Base-by-base conservation (phyloP, 1,284 basidiomycete genomes). In the Ceratobasidium sp. region DNA sequence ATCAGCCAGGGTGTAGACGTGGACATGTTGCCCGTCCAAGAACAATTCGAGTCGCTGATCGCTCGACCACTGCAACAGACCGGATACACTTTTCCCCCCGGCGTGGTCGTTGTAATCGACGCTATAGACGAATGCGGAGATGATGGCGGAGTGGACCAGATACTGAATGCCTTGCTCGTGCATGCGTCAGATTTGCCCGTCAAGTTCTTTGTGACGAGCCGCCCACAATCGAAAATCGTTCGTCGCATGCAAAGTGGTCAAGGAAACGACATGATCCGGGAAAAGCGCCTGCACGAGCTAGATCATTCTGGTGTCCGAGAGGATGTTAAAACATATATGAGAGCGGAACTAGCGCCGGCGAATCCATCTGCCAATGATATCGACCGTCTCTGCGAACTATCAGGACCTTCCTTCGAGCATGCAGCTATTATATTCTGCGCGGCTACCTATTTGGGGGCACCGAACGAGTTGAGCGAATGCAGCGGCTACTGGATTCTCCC, bases 381-480 rank as follows among this genome's bases (percentile, higher is more conserved):
- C 6, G 63, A 29, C 2, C 37, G 13, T 2, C 48, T 65, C 3
- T 41, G 19, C 29, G 22, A 63, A 14, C 48, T 29, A 4, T 48
- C 63, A 4, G 63, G 63, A 1, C 46, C 51, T 1, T 24, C 51
- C 3, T 65, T 65, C 63, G 51, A 51, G 46, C 37, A 65, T 65
- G 63, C 63, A 8, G 3, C 59, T 13, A 46, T 39, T 62, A 62
- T 39, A 22, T 62, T 1, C 16, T 2, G 7, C 16, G 7, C 22
- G 27, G 29, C 59, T n/a, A 46, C 22, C 27, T 46, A 9, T n/a
- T 39, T 2, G 24, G 59, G 41, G 19, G 39, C 5, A 43, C 6
- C 6, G 9, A 11, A 7, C 59, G 39, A 43, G 6, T 46, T 1
- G 19, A 22, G n/a, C 34, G 31, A 6, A 34, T 34, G 31, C 31